phyloP scores from a whole-genome alignment of 139 green algal genomes.

The Micromonas pusilla region DNA sequence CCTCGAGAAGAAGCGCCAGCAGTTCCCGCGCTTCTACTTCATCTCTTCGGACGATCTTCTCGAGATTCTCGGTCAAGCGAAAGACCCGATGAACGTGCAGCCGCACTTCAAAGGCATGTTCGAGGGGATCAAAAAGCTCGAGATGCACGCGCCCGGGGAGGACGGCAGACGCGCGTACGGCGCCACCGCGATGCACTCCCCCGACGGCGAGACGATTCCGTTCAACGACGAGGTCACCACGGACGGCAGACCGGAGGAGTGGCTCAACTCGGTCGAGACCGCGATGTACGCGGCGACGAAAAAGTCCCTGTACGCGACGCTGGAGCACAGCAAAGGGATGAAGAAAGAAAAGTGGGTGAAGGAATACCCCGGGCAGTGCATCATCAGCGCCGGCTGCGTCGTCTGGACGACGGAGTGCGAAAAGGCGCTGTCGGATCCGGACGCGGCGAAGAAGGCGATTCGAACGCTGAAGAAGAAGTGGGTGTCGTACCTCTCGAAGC shows the following conservation, averaged over 20 bases:
- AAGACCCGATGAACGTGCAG: constrained; percentile 72
- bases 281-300: constrained; percentile 80
- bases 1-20: constrained; percentile 76
- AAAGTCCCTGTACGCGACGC: constrained; percentile 62
- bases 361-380: constrained; percentile 73
- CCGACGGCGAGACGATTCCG: constrained; percentile 75
- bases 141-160: constrained; percentile 58
- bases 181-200: constrained; percentile 54
- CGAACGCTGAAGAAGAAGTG: constrained; percentile 75
- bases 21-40: constrained; percentile 90
- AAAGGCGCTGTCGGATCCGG: constrained; percentile 59
- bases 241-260: constrained; percentile 75
- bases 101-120: constrained; percentile 82
- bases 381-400: constrained; percentile 76
- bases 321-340: constrained; percentile 56
- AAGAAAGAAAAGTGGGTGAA: constrained; percentile 87
- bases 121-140: constrained; percentile 73
- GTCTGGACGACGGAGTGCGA: constrained; percentile 82
- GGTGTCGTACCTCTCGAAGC: constrained; percentile 77
- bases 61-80: constrained; percentile 81
- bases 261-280: constrained; percentile 75
- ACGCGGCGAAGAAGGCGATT: constrained; percentile 52
- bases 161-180: constrained; percentile 60
- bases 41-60: constrained; percentile 78
- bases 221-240: constrained; percentile 56